These are phyloP conservation scores for Lactarius sp. DNA, from an alignment of 768 basidiomycete species.

Conservation along the genomic window DNA sequence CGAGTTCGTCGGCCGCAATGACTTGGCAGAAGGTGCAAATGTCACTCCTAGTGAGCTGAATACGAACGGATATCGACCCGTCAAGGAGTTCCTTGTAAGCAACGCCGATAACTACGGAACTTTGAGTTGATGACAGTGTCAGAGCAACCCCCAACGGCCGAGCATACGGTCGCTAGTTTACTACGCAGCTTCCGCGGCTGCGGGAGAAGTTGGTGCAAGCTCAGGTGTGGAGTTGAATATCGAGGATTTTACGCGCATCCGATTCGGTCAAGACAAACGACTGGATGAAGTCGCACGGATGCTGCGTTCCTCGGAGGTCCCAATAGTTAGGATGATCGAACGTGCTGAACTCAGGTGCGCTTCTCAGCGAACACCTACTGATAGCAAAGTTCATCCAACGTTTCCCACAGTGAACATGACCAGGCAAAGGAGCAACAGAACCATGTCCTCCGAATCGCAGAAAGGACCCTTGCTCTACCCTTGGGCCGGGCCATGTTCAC, in stretches of 20 bases:
- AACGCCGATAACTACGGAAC: slow-evolving; percentile 5
- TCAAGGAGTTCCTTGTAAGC: slow-evolving; percentile 55
- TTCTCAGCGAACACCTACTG: neutral
- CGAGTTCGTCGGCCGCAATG: slow-evolving; percentile 63
- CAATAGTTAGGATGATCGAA: slow-evolving; percentile 59
- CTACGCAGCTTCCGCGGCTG: slow-evolving; percentile 34
- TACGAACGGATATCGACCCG: slow-evolving; percentile 51
- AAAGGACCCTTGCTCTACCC: slow-evolving; percentile 84
- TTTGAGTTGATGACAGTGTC: neutral
- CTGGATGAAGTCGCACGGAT: slow-evolving; percentile 90
- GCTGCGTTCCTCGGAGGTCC: slow-evolving; percentile 72
- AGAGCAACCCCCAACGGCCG: slow-evolving; percentile 18
- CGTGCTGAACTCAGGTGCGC: slow-evolving; percentile 67
- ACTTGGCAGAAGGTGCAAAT: slow-evolving; percentile 62
- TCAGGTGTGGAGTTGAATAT: slow-evolving; percentile 70
- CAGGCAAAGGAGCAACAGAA: slow-evolving; percentile 81
- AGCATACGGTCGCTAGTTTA: slow-evolving; percentile 16
- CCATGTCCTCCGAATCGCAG: slow-evolving; percentile 73
- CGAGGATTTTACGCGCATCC: slow-evolving; percentile 72
- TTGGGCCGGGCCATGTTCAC: slow-evolving; percentile 91
- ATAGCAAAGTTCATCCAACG: neutral
- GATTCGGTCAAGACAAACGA: slow-evolving; percentile 87
- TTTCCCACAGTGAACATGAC: slow-evolving; percentile 68
- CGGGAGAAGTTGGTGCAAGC: slow-evolving; percentile 52
- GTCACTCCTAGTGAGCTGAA: slow-evolving; percentile 42